Evolutionary conservation across 371 early-diverging fungal genomes (phyloP).

Genomic region (Scutellospora calospora): DNA sequence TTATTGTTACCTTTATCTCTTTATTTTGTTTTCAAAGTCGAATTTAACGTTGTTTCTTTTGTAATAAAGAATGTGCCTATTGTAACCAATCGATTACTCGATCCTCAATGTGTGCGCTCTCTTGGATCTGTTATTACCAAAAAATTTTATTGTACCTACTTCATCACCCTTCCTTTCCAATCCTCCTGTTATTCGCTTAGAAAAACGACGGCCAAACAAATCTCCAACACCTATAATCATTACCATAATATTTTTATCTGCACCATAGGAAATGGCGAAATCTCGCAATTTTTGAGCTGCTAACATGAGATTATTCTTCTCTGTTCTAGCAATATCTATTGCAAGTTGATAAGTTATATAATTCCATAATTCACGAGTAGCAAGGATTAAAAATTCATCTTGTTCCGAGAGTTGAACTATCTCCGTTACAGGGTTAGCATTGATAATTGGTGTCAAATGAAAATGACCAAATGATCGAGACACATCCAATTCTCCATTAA

Average conservation of each 20-base stretch:
- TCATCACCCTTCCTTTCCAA: conserved; percentile 38
- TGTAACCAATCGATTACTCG: conserved; percentile 46
- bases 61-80: conserved; percentile 40
- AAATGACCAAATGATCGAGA: conserved; percentile 91
- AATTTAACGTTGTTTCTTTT: not conserved
- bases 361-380: conserved; percentile 86
- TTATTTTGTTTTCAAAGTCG: not conserved
- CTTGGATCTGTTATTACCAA: conserved; percentile 52
- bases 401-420: conserved; percentile 77
- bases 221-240: conserved; percentile 88
- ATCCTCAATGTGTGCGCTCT: conserved; percentile 55
- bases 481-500: conserved; percentile 82
- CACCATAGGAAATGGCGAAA: conserved; percentile 90
- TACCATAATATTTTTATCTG: conserved; percentile 78
- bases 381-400: conserved; percentile 93
- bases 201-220: conserved; percentile 61
- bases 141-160: not conserved
- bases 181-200: conserved; percentile 43
- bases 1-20: not conserved
- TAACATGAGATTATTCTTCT: conserved; percentile 73
- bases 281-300: conserved; percentile 89
- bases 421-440: conserved; percentile 84
- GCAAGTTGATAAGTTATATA: conserved; percentile 84
- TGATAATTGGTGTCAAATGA: conserved; percentile 83
- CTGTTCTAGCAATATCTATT: conserved; percentile 84